phyloP scores from a whole-genome alignment of 768 basidiomycete species.

The Leccinum pellstonianum region DNA sequence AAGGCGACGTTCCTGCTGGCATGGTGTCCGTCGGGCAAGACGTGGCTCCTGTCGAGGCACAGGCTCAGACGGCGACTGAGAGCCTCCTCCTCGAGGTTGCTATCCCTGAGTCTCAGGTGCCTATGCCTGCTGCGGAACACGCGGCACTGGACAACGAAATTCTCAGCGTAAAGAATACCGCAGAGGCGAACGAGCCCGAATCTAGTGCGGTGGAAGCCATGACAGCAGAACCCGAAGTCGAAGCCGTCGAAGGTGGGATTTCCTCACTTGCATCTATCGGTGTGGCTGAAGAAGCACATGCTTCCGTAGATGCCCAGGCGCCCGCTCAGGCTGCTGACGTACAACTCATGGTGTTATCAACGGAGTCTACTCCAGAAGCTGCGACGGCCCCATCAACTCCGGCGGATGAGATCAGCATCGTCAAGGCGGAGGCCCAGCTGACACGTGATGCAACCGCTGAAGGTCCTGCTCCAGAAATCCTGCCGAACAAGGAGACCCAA shows the following conservation, averaged over 20 bases:
- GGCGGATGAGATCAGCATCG: constrained; percentile 1
- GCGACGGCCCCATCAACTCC: neutral
- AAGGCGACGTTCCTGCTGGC: neutral
- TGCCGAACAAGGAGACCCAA: neutral
- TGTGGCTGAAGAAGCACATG: neutral
- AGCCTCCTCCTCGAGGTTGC: neutral
- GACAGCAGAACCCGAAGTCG: neutral
- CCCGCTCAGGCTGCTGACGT: constrained; percentile 3
- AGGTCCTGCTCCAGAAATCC: neutral
- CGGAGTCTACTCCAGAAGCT: constrained; percentile 6
- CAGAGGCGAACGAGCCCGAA: neutral
- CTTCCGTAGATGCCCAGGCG: constrained; percentile 1
- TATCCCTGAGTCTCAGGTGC: neutral
- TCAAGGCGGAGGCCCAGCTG: neutral
- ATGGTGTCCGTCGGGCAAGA: neutral
- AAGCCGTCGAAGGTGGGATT: neutral
- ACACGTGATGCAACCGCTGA: neutral
- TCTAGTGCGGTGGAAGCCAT: neutral
- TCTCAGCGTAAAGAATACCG: neutral
- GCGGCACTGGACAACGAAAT: constrained; percentile 8
- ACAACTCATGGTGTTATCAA: neutral
- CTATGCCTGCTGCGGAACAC: constrained; percentile 1
- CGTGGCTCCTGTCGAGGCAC: neutral
- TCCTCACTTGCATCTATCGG: neutral
- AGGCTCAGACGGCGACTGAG: constrained; percentile 3